Percentiles rank a stretch among this genome's conserved stretches.
phyloP scores from a whole-genome alignment of 2,329 filamentous ascomycete genomes.

The Juglanconis oblonga region DNA sequence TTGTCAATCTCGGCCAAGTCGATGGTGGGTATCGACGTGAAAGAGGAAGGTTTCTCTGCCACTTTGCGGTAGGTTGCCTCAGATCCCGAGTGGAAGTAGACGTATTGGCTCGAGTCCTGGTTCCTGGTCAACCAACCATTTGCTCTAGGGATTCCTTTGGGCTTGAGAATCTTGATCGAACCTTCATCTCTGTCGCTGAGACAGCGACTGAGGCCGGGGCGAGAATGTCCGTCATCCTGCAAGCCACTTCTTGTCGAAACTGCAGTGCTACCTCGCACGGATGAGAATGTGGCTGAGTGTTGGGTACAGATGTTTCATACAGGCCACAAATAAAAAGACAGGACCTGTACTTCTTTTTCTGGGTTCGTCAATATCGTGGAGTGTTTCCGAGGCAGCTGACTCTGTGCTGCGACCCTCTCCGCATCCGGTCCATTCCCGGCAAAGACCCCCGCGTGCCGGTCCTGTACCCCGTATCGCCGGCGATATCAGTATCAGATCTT shows the following conservation, averaged over 20 bases:
- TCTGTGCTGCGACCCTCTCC: not conserved
- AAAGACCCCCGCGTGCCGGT: not conserved
- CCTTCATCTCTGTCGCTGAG: not conserved
- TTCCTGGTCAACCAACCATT: not conserved
- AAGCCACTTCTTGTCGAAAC: too few relatives aligned
- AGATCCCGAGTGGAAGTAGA: constrained; percentile 31
- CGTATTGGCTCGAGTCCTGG: constrained; percentile 23
- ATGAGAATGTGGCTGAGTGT: too few relatives aligned
- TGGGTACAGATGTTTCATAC: too few relatives aligned
- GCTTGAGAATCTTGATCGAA: not conserved
- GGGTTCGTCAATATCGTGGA: too few relatives aligned
- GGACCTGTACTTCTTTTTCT: too few relatives aligned
- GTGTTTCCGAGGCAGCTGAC: too few relatives aligned
- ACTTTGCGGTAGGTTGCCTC: constrained; percentile 30
- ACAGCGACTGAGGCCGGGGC: not conserved
- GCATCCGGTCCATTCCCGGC: not conserved
- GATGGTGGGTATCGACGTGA: constrained; percentile 31
- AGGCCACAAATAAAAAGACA: too few relatives aligned
- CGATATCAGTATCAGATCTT: not conserved
- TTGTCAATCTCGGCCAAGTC: constrained; percentile 27
- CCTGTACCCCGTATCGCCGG: not conserved
- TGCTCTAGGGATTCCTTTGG: not conserved
- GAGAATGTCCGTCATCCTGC: not conserved
- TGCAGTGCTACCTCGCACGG: too few relatives aligned
- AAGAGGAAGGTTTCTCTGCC: constrained; percentile 24